Conservation (phyloP, 2,329 filamentous ascomycete genomes). For the Colletotrichum agaves region DNA sequence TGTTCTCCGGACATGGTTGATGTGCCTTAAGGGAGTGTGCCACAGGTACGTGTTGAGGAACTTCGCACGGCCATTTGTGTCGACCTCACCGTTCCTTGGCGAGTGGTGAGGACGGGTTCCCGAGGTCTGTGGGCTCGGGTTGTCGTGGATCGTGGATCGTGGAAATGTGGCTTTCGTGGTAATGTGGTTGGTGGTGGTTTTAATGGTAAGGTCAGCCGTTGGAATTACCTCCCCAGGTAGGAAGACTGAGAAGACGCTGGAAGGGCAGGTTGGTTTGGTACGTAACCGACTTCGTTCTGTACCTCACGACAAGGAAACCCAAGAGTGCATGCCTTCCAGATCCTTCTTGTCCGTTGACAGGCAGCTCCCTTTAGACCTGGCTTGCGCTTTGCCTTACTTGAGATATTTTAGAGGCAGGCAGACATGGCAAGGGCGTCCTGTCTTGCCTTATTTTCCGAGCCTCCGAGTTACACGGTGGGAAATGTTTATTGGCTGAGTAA, state of each 20-base stretch:
- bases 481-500: not conserved
- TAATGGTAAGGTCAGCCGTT: not conserved
- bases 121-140: not conserved
- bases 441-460: not conserved
- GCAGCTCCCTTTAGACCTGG: not conserved
- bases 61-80: not conserved
- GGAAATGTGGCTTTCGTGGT: not conserved
- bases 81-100: not conserved
- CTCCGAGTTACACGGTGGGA: not conserved
- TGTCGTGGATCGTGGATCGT: not conserved
- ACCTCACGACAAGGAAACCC: not conserved
- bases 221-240: not conserved
- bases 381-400: constrained; percentile 3
- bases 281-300: too few relatives aligned
- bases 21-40: not conserved
- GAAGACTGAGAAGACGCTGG: not conserved
- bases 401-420: constrained; percentile 4
- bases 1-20: not conserved
- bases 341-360: not conserved
- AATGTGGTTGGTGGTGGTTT: not conserved
- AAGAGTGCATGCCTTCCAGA: not conserved
- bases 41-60: constrained; percentile 10
- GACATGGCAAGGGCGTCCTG: constrained; percentile 3
- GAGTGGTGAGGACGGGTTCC: not conserved
- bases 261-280: not conserved